Base-by-base conservation (phyloP, 2,329 filamentous ascomycete genomes). In the Fusarium pseudonygamai region DNA sequence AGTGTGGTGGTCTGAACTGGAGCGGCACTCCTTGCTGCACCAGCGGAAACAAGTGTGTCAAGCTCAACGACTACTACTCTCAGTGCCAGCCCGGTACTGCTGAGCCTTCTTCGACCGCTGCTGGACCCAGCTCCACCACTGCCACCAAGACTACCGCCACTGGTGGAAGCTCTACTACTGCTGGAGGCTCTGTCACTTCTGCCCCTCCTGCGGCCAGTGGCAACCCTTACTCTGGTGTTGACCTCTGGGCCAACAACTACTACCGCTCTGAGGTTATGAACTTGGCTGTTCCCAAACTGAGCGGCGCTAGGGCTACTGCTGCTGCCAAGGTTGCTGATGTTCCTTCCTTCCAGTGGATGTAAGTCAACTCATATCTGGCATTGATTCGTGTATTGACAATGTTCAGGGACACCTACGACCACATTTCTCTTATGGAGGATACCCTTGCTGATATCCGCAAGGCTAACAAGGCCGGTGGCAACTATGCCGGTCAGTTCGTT, bases 271-370 rank as follows among this genome's bases (percentile, higher is more conserved):
- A 89, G 79, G 83, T 90, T 64, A 83, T 84, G 62, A 85, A 79
- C 40, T 81, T 86, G 24, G 92, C 92, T 13, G 87, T 93, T 26
- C 91, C 92, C 14, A 88, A 87, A 22, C 81, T 93, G 67, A 87
- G 87, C 15, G 85, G 87, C 9, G 84, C 88, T 30, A 82, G 87
- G 78, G 86, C 85, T 20, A 86, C 88, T 24, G 86, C 85, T 69
- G 86, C 87, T 11, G 84, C 84, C 26, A 84, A 83, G 53, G 87
- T 87, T 40, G 87, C 86, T 62, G 82, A 87, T 67, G 85, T 89
- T 2, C 86, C 87, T 32, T 85, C 84, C 55, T 88, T 87, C 79
- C 84, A 85, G 80, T 88, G 85, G 86, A 80, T 86, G 83, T 87
- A 76, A 80, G 83, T 80, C 15, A 7, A 12, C 1, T 3, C 2